These are phyloP conservation scores for Debaryomyces maramus DNA, from an alignment of 805 yeast genomes.

Conservation along the genomic window DNA sequence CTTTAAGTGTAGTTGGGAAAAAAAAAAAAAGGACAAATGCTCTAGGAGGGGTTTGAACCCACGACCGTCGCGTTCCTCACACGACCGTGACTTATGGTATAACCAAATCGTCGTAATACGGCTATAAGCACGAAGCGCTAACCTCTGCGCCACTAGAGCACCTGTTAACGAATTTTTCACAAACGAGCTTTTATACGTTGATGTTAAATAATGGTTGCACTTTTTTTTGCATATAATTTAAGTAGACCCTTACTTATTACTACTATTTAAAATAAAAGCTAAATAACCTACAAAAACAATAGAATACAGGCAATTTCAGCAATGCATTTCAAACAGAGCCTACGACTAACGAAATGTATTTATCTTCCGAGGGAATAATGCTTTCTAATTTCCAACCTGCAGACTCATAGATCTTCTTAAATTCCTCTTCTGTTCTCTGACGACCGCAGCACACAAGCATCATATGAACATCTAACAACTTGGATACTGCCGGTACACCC, in stretches of 20 bases:
- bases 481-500: neutral
- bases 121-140: conserved; percentile 57
- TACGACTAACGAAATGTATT: neutral
- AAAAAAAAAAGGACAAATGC: conserved; percentile 43
- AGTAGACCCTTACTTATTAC: too few species aligned
- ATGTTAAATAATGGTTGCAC: too few species aligned
- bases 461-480: neutral
- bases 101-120: conserved; percentile 44
- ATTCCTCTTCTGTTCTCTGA: conserved; percentile 3
- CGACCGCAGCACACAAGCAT: neutral
- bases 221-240: too few species aligned
- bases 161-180: conserved; percentile 1
- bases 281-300: too few species aligned
- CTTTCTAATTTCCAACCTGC: neutral
- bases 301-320: too few species aligned
- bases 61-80: conserved; percentile 58
- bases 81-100: conserved; percentile 52
- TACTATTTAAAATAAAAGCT: too few species aligned
- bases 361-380: neutral
- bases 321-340: neutral
- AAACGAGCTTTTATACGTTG: too few species aligned
- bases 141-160: conserved; percentile 55
- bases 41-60: conserved; percentile 57
- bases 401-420: neutral
- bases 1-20: neutral